Evolutionary conservation across 2,329 filamentous ascomycete species (phyloP).

Genomic region (Penicillium brevicompactum): DNA sequence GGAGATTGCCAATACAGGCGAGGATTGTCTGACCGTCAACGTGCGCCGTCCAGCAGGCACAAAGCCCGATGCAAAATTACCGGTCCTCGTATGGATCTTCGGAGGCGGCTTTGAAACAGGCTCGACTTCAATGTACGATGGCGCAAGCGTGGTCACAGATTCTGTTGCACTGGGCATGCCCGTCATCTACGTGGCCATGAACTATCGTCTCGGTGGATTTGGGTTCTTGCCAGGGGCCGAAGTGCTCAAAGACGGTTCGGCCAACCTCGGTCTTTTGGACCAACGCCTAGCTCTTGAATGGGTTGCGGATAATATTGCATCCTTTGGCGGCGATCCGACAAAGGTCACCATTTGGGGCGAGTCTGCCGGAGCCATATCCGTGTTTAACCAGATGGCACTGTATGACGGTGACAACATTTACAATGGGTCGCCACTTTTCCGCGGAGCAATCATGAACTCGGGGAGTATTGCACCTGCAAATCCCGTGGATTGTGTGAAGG

Average conservation of each 20-base stretch:
- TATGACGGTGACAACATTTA: conserved; percentile 74
- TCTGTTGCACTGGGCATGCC: conserved; percentile 59
- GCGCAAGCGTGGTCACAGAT: conserved; percentile 31
- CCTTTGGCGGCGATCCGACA: conserved; percentile 77
- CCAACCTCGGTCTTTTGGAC: conserved; percentile 73
- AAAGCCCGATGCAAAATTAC: conserved; percentile 58
- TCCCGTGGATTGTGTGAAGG: conserved; percentile 66
- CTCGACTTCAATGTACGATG: conserved; percentile 49
- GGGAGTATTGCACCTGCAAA: conserved; percentile 65
- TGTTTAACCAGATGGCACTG: conserved; percentile 73
- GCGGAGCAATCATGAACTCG: conserved; percentile 76
- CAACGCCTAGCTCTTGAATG: conserved; percentile 73
- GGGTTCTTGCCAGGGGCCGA: conserved; percentile 73
- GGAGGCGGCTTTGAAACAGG: conserved; percentile 58
- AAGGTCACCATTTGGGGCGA: conserved; percentile 82
- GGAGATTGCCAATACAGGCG: conserved; percentile 54
- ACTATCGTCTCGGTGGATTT: conserved; percentile 75
- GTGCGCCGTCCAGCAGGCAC: conserved; percentile 63
- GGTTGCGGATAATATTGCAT: conserved; percentile 74
- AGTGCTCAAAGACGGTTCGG: conserved; percentile 65
- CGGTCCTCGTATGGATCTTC: conserved; percentile 72
- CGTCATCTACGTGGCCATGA: conserved; percentile 74
- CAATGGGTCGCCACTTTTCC: conserved; percentile 74
- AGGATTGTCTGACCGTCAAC: conserved; percentile 67
- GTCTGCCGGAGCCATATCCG: conserved; percentile 70